phyloP scores from a whole-genome alignment of 345 rosid genomes.

The Pistacia integerrima region DNA sequence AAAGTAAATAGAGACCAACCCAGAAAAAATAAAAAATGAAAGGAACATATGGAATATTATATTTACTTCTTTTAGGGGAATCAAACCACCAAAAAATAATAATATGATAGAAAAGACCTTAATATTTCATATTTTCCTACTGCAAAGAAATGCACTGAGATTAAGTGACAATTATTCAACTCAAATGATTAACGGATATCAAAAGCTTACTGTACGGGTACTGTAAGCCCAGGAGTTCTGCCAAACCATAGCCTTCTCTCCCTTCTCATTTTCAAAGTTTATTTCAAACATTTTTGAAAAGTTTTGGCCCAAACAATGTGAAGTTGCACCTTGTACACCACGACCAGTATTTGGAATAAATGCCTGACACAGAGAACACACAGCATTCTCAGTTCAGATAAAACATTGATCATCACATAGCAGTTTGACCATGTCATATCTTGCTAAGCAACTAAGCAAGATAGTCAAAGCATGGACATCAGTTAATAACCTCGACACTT shows the following conservation, averaged over 20 bases:
- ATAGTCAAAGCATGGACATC: background rate
- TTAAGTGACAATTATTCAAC: background rate
- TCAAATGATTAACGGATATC: background rate
- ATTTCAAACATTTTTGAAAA: constrained; percentile 98
- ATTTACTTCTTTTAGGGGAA: background rate
- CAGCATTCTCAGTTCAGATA: background rate
- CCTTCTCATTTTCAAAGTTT: constrained; percentile 87
- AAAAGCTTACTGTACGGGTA: constrained; percentile 65
- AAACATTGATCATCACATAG: constrained; percentile 11
- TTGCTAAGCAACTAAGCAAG: background rate
- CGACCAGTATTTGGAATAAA: constrained; percentile 97
- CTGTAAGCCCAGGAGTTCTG: constrained; percentile 99
- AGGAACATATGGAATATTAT: background rate
- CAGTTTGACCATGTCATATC: background rate
- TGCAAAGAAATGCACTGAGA: background rate
- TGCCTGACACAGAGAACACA: constrained; percentile 53
- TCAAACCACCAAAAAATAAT: constrained; percentile 5
- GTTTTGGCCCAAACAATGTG: constrained; percentile 95
- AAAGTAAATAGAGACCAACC: background rate
- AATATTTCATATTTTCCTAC: background rate
- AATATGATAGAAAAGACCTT: background rate
- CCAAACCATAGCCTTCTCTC: constrained; percentile 92
- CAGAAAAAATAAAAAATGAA: background rate
- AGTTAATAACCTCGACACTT: constrained; percentile 73
- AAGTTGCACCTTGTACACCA: constrained; percentile 98